phyloP scores from a whole-genome alignment of 768 basidiomycete species.

The Sistotremastrum niveocremeum region DNA sequence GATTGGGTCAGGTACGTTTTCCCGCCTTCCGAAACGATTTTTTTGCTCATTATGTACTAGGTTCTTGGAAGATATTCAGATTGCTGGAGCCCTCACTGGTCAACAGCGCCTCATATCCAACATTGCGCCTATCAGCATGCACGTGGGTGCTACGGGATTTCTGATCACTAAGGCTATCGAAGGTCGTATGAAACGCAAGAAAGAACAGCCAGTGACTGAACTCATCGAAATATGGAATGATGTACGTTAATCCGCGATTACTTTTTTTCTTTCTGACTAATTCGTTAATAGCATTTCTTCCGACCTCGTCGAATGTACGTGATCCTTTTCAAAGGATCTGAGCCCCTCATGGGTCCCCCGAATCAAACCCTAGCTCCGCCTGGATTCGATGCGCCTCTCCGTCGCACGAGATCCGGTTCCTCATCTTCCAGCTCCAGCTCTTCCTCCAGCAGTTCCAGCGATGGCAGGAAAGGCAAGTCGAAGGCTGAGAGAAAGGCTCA shows the following conservation, averaged over 20 bases:
- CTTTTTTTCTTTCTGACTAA: conserved; percentile 5
- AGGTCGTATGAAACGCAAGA: conserved; percentile 21
- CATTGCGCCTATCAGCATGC: neutral
- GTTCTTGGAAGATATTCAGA: conserved; percentile 26
- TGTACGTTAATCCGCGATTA: conserved; percentile 17
- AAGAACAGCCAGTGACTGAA: conserved; percentile 24
- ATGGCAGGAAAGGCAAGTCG: too few relatives aligned
- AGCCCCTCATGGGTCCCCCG: conserved; percentile 5
- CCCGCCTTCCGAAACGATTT: too few relatives aligned
- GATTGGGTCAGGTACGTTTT: conserved; percentile 33
- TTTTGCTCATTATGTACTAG: conserved; percentile 10
- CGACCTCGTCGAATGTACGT: conserved; percentile 31
- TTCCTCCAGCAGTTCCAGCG: too few relatives aligned
- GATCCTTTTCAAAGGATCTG: conserved; percentile 22
- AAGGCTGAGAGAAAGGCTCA: too few relatives aligned
- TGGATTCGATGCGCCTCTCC: neutral
- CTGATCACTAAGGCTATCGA: conserved; percentile 6
- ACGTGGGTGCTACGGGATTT: conserved; percentile 11
- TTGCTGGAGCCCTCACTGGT: conserved; percentile 19
- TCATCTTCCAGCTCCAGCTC: neutral
- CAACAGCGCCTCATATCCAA: conserved; percentile 21
- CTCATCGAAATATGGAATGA: conserved; percentile 38
- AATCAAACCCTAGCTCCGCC: conserved; percentile 5
- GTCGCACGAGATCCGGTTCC: neutral
- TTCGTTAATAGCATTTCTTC: conserved; percentile 31